These are phyloP conservation scores for Kodamaea derodonti DNA, from an alignment of 1,139 yeast species.

Conservation along the genomic window DNA sequence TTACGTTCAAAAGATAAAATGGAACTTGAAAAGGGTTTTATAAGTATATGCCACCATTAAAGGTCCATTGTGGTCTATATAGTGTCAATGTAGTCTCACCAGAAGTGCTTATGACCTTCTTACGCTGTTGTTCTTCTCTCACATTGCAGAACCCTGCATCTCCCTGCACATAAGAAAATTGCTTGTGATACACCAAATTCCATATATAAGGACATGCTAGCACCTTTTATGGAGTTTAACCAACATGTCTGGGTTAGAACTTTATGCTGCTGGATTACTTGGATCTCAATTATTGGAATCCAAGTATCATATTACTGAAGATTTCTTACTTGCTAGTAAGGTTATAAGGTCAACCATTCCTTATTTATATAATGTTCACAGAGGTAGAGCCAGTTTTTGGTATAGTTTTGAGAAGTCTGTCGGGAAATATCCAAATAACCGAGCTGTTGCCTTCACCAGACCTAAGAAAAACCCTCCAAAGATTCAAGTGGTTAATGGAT, in stretches of 20 bases:
- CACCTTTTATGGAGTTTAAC: background rate
- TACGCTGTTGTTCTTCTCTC: too few species aligned
- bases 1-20: too few species aligned
- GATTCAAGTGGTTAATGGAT: constrained; percentile 28
- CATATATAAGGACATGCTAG: background rate
- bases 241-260: constrained; percentile 36
- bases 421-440: constrained; percentile 43
- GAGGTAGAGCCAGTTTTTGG: constrained; percentile 62
- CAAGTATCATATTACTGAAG: constrained; percentile 52
- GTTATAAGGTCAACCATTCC: constrained; percentile 38
- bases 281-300: constrained; percentile 48
- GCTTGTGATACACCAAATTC: background rate
- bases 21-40: too few species aligned
- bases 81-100: too few species aligned
- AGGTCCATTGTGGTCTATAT: too few species aligned
- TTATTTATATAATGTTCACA: constrained; percentile 38
- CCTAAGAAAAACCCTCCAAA: constrained; percentile 39
- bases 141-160: background rate
- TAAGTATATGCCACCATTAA: too few species aligned
- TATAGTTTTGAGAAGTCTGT: constrained; percentile 57
- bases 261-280: constrained; percentile 42
- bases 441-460: constrained; percentile 62
- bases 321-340: constrained; percentile 44
- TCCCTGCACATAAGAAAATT: background rate
- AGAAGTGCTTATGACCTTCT: too few species aligned